Percentiles rank a stretch among this genome's conserved stretches.
Conservation (phyloP, 352 stramenopile species). For the Pythium utonaiense region DNA sequence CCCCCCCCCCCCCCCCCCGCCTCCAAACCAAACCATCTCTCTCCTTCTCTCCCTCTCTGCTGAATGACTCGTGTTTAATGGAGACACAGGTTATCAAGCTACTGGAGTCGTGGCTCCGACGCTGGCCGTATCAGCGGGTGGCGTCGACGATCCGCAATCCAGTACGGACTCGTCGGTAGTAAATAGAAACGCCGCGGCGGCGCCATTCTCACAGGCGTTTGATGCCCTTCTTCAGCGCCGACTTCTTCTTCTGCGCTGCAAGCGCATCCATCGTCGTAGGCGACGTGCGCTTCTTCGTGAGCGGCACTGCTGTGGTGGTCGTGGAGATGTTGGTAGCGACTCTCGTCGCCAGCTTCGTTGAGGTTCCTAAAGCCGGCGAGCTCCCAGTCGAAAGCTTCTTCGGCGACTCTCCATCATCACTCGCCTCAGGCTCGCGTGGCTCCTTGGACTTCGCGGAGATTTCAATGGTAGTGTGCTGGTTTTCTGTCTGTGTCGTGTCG, state of each 20-base stretch:
- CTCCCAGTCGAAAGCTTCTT: neutral
- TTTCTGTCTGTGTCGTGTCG: neutral
- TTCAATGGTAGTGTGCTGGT: neutral
- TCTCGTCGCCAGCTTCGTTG: neutral
- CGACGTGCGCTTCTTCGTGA: constrained; percentile 46
- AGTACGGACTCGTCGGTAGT: neutral
- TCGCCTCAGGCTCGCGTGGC: constrained; percentile 5
- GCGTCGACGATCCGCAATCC: neutral
- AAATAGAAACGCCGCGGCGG: constrained; percentile 8
- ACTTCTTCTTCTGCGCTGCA: constrained; percentile 62
- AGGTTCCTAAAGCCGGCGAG: neutral
- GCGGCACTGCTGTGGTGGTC: constrained; percentile 1
- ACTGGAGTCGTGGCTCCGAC: too few species aligned
- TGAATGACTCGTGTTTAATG: too few species aligned
- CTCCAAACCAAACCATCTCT: too few species aligned
- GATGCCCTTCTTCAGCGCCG: constrained; percentile 67
- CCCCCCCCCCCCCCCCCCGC: too few species aligned
- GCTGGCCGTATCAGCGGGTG: too few species aligned
- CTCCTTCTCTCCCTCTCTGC: too few species aligned
- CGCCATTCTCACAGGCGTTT: constrained; percentile 42
- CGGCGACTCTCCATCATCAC: neutral
- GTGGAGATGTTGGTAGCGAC: constrained; percentile 9
- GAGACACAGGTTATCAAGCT: too few species aligned
- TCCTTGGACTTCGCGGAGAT: constrained; percentile 1
- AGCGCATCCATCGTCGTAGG: constrained; percentile 31